Conservation (phyloP, 202 grass and related monocot species). For the Panicum hallii region DNA sequence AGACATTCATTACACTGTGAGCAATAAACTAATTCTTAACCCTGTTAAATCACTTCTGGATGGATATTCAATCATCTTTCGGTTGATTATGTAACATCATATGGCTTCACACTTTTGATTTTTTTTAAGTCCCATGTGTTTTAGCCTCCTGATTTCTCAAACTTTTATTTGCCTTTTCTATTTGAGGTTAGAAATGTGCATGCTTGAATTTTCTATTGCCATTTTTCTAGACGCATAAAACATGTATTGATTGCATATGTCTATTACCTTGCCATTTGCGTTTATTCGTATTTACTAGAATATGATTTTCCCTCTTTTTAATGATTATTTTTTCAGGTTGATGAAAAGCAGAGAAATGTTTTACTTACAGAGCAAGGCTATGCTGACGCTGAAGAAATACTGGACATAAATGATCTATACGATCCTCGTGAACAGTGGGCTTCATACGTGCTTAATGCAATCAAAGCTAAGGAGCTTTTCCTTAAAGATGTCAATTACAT, state of each 20-base stretch:
- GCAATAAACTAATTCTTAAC: slow-evolving; percentile 45
- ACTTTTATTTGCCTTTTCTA: not conserved
- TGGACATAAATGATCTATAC: slow-evolving; percentile 97
- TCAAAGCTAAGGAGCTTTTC: slow-evolving; percentile 98
- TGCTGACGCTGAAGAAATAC: slow-evolving; percentile 89
- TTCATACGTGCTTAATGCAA: slow-evolving; percentile 92
- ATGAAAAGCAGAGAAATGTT: slow-evolving; percentile 98
- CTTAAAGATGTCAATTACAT: slow-evolving; percentile 98
- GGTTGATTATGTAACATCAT: slow-evolving; percentile 9
- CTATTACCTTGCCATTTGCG: slow-evolving; percentile 20
- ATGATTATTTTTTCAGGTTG: slow-evolving; percentile 64
- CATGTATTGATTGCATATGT: not conserved
- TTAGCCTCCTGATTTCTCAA: not conserved
- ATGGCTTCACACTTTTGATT: not conserved
- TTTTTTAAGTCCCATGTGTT: not conserved
- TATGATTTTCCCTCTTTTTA: slow-evolving; percentile 27
- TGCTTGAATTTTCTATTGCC: slow-evolving; percentile 15
- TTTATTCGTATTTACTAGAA: slow-evolving; percentile 24
- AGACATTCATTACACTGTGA: slow-evolving; percentile 98
- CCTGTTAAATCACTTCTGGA: slow-evolving; percentile 31
- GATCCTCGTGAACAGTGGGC: slow-evolving; percentile 99
- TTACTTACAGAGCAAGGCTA: slow-evolving; percentile 96
- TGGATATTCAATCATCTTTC: slow-evolving; percentile 34
- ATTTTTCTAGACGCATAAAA: slow-evolving; percentile 9
- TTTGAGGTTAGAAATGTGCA: slow-evolving; percentile 33